These are phyloP conservation scores for Apiospora hydei DNA, from an alignment of 2,329 filamentous ascomycete genomes.

Conservation along the genomic window DNA sequence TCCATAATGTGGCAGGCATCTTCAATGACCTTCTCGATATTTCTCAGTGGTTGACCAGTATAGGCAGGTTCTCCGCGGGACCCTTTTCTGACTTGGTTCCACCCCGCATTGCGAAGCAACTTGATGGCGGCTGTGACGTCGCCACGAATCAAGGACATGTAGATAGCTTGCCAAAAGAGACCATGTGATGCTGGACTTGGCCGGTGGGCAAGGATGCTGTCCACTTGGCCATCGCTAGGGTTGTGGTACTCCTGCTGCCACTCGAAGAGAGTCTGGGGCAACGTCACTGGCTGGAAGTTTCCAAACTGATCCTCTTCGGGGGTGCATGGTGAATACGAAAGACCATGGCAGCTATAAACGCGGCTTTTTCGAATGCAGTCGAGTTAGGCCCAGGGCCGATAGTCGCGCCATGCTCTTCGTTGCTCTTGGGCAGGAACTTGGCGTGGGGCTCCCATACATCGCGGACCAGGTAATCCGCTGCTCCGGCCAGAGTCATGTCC, in stretches of 20 bases:
- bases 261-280: slow-evolving; percentile 81
- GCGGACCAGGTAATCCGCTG: slow-evolving; percentile 58
- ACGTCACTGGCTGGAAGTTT: slow-evolving; percentile 53
- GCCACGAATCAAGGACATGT: slow-evolving; percentile 76
- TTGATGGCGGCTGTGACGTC: slow-evolving; percentile 71
- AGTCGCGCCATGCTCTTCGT: slow-evolving; percentile 63
- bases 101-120: slow-evolving; percentile 77
- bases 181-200: slow-evolving; percentile 79
- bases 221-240: slow-evolving; percentile 71
- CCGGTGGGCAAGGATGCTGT: slow-evolving; percentile 65
- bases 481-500: slow-evolving; percentile 62
- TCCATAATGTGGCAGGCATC: slow-evolving; percentile 74
- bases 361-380: slow-evolving; percentile 75
- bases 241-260: slow-evolving; percentile 84
- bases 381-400: slow-evolving; percentile 71
- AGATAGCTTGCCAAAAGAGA: slow-evolving; percentile 87
- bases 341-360: slow-evolving; percentile 79
- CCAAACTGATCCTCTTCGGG: slow-evolving; percentile 48
- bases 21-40: slow-evolving; percentile 75
- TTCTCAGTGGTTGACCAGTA: slow-evolving; percentile 76
- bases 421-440: slow-evolving; percentile 54
- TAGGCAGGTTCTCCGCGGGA: slow-evolving; percentile 73
- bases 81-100: slow-evolving; percentile 77
- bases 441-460: slow-evolving; percentile 63
- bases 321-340: slow-evolving; percentile 79